These are phyloP conservation scores for Nakaseomyces kungkrabaensis DNA, from an alignment of 1,139 yeast genomes.

Conservation along the genomic window DNA sequence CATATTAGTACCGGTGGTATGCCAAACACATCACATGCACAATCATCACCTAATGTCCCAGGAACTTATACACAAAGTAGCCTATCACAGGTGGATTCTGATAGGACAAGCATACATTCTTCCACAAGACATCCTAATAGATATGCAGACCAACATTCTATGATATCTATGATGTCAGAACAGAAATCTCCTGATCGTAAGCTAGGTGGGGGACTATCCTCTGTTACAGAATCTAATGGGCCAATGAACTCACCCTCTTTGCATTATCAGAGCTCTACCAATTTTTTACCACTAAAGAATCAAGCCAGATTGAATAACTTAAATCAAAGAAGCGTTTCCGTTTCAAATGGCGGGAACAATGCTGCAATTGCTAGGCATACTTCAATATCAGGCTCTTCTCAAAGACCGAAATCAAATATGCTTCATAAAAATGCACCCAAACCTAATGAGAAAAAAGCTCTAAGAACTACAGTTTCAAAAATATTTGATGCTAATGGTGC, in stretches of 20 bases:
- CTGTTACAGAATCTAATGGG: background rate
- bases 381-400: constrained; percentile 6
- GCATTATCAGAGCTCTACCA: background rate
- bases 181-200: constrained; percentile 24
- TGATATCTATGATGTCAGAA: constrained; percentile 19
- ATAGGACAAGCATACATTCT: constrained; percentile 18
- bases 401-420: constrained; percentile 4
- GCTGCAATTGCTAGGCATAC: constrained; percentile 8
- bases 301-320: background rate
- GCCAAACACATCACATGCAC: constrained; percentile 8
- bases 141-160: constrained; percentile 18
- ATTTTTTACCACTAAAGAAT: background rate
- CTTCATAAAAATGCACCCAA: background rate
- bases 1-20: constrained; percentile 29
- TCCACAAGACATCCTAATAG: constrained; percentile 8
- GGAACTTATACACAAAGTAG: constrained; percentile 1
- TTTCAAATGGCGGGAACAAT: background rate
- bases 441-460: constrained; percentile 23
- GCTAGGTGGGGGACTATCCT: constrained; percentile 8
- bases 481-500: constrained; percentile 63
- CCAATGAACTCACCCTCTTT: background rate
- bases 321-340: background rate
- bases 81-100: constrained; percentile 8
- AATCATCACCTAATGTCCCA: constrained; percentile 5
- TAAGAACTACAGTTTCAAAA: constrained; percentile 62